These are phyloP conservation scores for Thecaphora thlaspeos DNA, from an alignment of 1,284 basidiomycete genomes.

Conservation along the genomic window DNA sequence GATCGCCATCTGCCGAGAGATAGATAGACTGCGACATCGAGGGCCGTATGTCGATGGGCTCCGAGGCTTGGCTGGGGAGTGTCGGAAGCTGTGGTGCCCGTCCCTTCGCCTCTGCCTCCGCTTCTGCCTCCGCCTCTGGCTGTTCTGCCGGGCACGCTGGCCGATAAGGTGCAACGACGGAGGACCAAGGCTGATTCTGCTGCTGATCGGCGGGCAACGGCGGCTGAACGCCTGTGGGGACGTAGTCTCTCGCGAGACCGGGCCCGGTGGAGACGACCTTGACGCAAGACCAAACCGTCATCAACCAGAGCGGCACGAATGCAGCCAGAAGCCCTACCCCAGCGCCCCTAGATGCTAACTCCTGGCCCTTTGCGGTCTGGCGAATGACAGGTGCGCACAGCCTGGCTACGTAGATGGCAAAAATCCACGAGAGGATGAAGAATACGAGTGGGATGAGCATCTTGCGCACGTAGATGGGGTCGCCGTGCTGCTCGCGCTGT, in stretches of 20 bases:
- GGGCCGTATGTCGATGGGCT: background rate
- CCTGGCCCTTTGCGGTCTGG: slow-evolving; percentile 14
- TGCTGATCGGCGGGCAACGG: slow-evolving; percentile 3
- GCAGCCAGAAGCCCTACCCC: slow-evolving; percentile 44
- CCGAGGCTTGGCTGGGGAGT: background rate
- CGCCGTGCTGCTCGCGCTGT: slow-evolving; percentile 18
- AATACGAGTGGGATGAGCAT: slow-evolving; percentile 40
- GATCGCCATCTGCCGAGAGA: background rate
- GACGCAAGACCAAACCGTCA: slow-evolving; percentile 49
- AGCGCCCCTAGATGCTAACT: slow-evolving; percentile 19
- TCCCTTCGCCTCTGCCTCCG: background rate
- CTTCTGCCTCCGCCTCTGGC: no score
- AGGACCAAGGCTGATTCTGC: no score
- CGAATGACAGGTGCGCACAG: slow-evolving; percentile 35
- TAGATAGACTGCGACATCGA: background rate
- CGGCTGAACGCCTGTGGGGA: slow-evolving; percentile 13
- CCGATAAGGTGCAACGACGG: no score
- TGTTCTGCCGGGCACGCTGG: background rate
- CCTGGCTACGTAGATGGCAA: slow-evolving; percentile 42
- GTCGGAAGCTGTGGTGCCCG: background rate
- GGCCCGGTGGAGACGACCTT: slow-evolving; percentile 40
- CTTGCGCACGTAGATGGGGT: slow-evolving; percentile 26
- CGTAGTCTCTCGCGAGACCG: slow-evolving; percentile 46
- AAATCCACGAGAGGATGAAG: slow-evolving; percentile 47
- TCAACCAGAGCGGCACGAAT: slow-evolving; percentile 44